phyloP scores from a whole-genome alignment of 331 rosid species.

The Prunus yedoensis region DNA sequence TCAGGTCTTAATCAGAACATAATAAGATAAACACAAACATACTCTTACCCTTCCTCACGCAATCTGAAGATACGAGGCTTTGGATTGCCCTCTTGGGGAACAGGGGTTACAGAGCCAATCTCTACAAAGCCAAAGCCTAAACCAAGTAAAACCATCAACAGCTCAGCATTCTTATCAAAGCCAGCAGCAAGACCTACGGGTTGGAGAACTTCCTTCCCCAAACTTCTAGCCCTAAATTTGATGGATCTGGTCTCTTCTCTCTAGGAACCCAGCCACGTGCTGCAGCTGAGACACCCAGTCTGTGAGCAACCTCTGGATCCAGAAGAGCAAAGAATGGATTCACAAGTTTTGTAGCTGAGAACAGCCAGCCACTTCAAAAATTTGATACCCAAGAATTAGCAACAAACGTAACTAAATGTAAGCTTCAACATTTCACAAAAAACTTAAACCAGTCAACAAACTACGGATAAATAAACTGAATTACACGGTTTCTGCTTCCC shows the following conservation, averaged over 20 bases:
- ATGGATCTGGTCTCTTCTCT: slow-evolving; percentile 83
- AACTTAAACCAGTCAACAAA: slow-evolving; percentile 7
- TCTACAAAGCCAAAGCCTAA: slow-evolving; percentile 96
- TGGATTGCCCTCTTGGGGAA: too few species aligned
- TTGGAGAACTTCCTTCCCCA: slow-evolving; percentile 99
- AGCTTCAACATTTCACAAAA: slow-evolving; percentile 13
- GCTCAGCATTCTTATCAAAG: slow-evolving; percentile 95
- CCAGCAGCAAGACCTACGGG: slow-evolving; percentile 99
- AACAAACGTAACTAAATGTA: slow-evolving; percentile 23
- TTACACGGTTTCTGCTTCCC: neutral
- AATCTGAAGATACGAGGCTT: too few species aligned
- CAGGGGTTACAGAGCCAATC: too few species aligned
- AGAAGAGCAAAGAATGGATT: slow-evolving; percentile 91
- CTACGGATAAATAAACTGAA: neutral
- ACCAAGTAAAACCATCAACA: slow-evolving; percentile 86
- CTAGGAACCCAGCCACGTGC: slow-evolving; percentile 98
- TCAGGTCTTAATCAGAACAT: too few species aligned
- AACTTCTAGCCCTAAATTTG: slow-evolving; percentile 75
- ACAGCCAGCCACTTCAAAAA: slow-evolving; percentile 90
- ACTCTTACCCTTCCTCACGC: too few species aligned
- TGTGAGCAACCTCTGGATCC: slow-evolving; percentile 90
- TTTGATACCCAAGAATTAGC: slow-evolving; percentile 29
- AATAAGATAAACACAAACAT: too few species aligned
- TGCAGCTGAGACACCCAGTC: slow-evolving; percentile 82
- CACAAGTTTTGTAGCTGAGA: slow-evolving; percentile 89